Conservation (phyloP, 306 rosid species). For the Potentilla sterilis region DNA sequence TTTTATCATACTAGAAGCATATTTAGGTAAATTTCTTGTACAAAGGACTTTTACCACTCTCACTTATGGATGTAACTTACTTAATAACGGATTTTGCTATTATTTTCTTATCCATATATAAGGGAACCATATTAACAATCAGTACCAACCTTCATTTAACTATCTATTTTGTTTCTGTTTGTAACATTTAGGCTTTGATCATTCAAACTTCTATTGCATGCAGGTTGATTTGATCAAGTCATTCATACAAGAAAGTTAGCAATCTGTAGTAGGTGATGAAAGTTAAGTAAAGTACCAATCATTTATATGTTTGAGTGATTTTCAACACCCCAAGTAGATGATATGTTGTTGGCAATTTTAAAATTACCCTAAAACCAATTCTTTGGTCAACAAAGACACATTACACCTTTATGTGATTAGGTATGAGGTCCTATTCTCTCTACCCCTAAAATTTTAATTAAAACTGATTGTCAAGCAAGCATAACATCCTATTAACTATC, state of each 20-base stretch:
- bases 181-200: background rate
- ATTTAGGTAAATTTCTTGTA: too few relatives aligned
- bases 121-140: too few relatives aligned
- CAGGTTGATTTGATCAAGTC: background rate
- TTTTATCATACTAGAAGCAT: background rate
- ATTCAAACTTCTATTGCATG: background rate
- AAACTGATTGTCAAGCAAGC: slow-evolving; percentile 9
- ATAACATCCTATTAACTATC: slow-evolving; percentile 11
- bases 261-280: background rate
- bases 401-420: slow-evolving; percentile 10
- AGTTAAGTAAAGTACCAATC: background rate
- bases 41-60: background rate
- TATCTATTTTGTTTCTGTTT: background rate
- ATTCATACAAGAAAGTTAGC: background rate
- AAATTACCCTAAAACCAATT: slow-evolving; percentile 10
- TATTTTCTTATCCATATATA: too few relatives aligned
- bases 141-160: background rate
- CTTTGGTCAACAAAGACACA: slow-evolving; percentile 11
- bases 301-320: slow-evolving; percentile 1
- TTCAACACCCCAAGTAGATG: slow-evolving; percentile 7
- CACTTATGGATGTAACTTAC: too few relatives aligned
- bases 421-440: slow-evolving; percentile 11
- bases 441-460: background rate
- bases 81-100: too few relatives aligned
- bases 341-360: slow-evolving; percentile 17